Percentiles rank a stretch among this genome's conserved stretches.
Conservation (phyloP, 768 basidiomycete genomes). For the Ephemerocybe angulata region DNA sequence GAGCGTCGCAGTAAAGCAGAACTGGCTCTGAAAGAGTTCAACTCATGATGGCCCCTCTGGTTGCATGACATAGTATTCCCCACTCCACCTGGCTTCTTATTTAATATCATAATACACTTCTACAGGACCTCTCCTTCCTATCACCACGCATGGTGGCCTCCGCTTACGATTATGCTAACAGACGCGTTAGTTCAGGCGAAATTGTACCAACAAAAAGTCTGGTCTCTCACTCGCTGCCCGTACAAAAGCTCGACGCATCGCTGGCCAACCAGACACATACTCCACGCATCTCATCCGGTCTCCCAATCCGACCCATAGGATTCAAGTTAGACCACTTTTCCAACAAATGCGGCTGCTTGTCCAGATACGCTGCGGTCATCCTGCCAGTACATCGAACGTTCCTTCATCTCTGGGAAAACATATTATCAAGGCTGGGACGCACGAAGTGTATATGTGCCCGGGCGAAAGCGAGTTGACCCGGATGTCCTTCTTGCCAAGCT, state of each 20-base stretch:
- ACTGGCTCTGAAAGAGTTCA: slow-evolving; percentile 59
- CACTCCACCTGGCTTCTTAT: neutral
- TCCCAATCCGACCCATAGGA: slow-evolving; percentile 67
- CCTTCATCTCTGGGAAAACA: neutral
- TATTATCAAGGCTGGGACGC: slow-evolving; percentile 8
- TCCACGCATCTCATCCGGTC: slow-evolving; percentile 70
- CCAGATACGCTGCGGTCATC: slow-evolving; percentile 73
- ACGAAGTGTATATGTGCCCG: slow-evolving; percentile 73
- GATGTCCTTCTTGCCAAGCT: slow-evolving; percentile 62
- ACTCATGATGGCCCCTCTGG: slow-evolving; percentile 17
- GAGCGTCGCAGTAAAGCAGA: slow-evolving; percentile 53
- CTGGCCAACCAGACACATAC: slow-evolving; percentile 69
- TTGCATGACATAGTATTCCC: neutral
- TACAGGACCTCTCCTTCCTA: neutral
- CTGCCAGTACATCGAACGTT: slow-evolving; percentile 26
- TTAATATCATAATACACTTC: neutral
- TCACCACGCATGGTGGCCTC: slow-evolving; percentile 65
- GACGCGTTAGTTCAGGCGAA: neutral
- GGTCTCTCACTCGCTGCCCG: slow-evolving; percentile 74
- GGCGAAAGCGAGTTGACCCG: slow-evolving; percentile 76
- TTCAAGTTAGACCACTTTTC: slow-evolving; percentile 68
- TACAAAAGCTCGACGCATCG: slow-evolving; percentile 75
- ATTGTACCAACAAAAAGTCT: neutral
- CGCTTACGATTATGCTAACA: slow-evolving; percentile 54
- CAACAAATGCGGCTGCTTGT: slow-evolving; percentile 56